These are phyloP conservation scores for Auricularia cornea DNA, from an alignment of 768 basidiomycete species.

Conservation along the genomic window DNA sequence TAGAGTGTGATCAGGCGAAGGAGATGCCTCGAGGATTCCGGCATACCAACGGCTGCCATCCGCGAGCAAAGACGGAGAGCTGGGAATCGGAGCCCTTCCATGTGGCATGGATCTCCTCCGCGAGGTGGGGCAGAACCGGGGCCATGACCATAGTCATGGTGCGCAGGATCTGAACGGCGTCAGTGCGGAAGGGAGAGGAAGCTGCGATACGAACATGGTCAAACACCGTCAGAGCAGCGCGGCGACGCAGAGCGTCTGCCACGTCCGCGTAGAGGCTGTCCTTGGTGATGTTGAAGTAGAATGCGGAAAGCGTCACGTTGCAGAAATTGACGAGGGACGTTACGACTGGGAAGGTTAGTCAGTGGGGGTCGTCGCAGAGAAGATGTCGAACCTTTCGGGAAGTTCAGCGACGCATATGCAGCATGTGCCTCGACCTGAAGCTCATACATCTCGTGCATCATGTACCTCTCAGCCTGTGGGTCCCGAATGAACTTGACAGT, in stretches of 20 bases:
- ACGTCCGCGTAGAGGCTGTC: conserved; percentile 78
- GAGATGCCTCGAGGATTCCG: not conserved
- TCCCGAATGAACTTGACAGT: conserved; percentile 7
- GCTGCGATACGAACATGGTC: conserved; percentile 41
- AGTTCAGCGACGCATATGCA: conserved; percentile 67
- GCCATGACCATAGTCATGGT: conserved; percentile 66
- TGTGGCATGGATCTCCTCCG: conserved; percentile 68
- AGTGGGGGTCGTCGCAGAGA: not conserved
- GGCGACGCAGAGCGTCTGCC: conserved; percentile 42
- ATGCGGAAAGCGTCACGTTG: conserved; percentile 75
- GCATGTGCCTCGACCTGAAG: conserved; percentile 61
- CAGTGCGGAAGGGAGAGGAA: not conserved
- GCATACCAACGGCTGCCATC: conserved; percentile 66
- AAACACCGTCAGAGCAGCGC: conserved; percentile 61
- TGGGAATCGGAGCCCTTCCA: conserved; percentile 20
- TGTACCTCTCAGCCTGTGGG: conserved; percentile 82
- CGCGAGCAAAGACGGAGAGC: conserved; percentile 59
- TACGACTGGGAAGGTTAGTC: conserved; percentile 42
- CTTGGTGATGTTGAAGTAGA: conserved; percentile 90
- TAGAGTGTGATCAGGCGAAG: not conserved
- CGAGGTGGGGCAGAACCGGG: conserved; percentile 83
- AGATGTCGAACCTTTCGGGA: conserved; percentile 61
- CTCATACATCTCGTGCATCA: conserved; percentile 74
- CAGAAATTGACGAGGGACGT: conserved; percentile 66
- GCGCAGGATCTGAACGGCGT: conserved; percentile 43